Percentiles rank a stretch among this genome's conserved stretches.
Conservation (phyloP, 176 grass and related monocot species). For the Bothriochloa decipiens region DNA sequence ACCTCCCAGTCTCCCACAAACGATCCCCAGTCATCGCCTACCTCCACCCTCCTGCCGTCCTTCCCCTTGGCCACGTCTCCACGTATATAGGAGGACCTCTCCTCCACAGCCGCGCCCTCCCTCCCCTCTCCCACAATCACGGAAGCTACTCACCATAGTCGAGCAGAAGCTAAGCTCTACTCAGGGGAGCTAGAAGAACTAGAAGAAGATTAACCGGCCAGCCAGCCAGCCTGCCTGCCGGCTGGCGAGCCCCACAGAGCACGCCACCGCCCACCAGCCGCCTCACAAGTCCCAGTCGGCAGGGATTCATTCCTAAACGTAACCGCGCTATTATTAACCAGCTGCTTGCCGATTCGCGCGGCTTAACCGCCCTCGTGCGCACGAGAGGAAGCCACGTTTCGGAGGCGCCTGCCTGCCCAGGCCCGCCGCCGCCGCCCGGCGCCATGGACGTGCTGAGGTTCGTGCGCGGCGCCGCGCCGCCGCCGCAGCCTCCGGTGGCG, state of each 20-base stretch:
- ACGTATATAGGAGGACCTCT: slow-evolving; percentile 41
- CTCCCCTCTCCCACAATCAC: not conserved
- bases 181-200: not conserved
- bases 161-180: not conserved
- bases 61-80: slow-evolving; percentile 18
- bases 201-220: not conserved
- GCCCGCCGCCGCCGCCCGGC: not conserved
- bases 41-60: not conserved
- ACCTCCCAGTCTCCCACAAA: not conserved
- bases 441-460: slow-evolving; percentile 73
- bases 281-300: not conserved
- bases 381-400: not conserved
- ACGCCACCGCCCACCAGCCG: not conserved
- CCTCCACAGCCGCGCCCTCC: not conserved
- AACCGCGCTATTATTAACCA: not conserved
- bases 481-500: slow-evolving; percentile 35
- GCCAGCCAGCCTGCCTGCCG: not conserved
- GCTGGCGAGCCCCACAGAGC: not conserved
- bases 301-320: not conserved
- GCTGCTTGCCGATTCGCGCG: not conserved
- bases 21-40: slow-evolving; percentile 39
- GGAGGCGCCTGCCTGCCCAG: not conserved
- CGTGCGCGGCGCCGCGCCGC: slow-evolving; percentile 41
- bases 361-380: not conserved
- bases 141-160: not conserved